A percentile compares a stretch with the other conserved stretches of the same genome.
These are phyloP conservation scores for Neoboletus subvelutipes DNA, from an alignment of 768 basidiomycete species.

Conservation along the genomic window DNA sequence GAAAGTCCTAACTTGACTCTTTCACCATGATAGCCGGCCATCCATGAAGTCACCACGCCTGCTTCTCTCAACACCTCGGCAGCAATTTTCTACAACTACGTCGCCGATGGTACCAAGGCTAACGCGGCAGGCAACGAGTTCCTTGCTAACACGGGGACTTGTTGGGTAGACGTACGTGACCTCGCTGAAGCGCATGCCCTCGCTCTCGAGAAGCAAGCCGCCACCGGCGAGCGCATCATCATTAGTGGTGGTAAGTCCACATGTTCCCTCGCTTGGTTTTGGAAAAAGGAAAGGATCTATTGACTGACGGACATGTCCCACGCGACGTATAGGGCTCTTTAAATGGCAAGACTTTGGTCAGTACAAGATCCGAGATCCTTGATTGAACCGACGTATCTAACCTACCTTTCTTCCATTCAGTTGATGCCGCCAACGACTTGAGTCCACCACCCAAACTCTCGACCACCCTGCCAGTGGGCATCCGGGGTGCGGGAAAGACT, in stretches of 20 bases:
- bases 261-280: background rate
- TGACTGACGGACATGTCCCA: background rate
- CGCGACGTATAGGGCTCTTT: constrained; percentile 19
- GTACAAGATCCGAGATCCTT: background rate
- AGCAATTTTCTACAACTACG: constrained; percentile 32
- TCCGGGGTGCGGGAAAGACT: constrained; percentile 33
- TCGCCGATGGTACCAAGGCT: constrained; percentile 25
- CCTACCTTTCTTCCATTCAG: constrained; percentile 16
- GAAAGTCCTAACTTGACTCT: background rate
- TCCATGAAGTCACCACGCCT: constrained; percentile 40
- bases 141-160: constrained; percentile 23
- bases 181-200: constrained; percentile 51
- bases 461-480: constrained; percentile 33
- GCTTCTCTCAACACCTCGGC: constrained; percentile 42
- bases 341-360: constrained; percentile 35
- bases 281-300: background rate
- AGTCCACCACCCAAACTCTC: constrained; percentile 32
- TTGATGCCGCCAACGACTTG: constrained; percentile 39
- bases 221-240: constrained; percentile 59
- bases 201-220: constrained; percentile 50
- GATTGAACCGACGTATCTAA: background rate
- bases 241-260: constrained; percentile 34
- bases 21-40: constrained; percentile 34
- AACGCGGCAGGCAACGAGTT: constrained; percentile 26
- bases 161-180: constrained; percentile 56